Base-by-base conservation (phyloP, 2,329 filamentous ascomycete genomes). In the Ophiostoma himal-ulmi region DNA sequence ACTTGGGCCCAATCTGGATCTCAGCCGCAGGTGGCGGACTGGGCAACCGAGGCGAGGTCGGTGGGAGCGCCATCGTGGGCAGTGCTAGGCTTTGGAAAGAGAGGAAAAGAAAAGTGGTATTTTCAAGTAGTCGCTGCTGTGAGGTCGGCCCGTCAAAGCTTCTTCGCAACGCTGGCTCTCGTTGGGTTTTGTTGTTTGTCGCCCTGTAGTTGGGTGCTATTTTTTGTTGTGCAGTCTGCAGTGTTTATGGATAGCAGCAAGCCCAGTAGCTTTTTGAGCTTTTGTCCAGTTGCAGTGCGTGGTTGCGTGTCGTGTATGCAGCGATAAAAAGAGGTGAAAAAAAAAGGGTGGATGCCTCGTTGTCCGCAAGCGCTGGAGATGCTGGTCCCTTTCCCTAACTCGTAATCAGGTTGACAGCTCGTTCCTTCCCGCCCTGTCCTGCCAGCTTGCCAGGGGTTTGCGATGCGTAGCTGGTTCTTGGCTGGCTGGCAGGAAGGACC, bases 21-120 rank as follows among this genome's bases (percentile, higher is more conserved):
- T 99, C 95, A 73, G 94, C 93, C 71, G 96, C 90, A 44, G 95
- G 95, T 71, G 95, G 95, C 72, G 95, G 95, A 80, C 93, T 97
- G 72, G 95, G 95, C 68, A 99, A 88, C 78, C 95, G 91, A 74
- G 95, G 94, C 67, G 94, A 97, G 8, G 62, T 65, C 73, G 92
- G 90, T 75, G 86, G 81, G 73, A 88, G 79, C 85, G 88, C 87
- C 74, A 74, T 80, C 13, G 30, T 20, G 34, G 20, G 17, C 5
- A 36, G 1, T 13, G 22, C 5, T 10, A 5, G 22, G 14, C 26
- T 17, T 30, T 30, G 3, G 30, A 30, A 30, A 30, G 30, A 17
- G 13, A 62, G 11, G 57, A 14, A 14, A 22, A 44, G 3, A 36
- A 20, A 1, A 13, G 10, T 34, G 22, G 30, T 30, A 3, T 30